phyloP scores from a whole-genome alignment of 2,329 filamentous ascomycete genomes.

The Sarocladium brachiariae region DNA sequence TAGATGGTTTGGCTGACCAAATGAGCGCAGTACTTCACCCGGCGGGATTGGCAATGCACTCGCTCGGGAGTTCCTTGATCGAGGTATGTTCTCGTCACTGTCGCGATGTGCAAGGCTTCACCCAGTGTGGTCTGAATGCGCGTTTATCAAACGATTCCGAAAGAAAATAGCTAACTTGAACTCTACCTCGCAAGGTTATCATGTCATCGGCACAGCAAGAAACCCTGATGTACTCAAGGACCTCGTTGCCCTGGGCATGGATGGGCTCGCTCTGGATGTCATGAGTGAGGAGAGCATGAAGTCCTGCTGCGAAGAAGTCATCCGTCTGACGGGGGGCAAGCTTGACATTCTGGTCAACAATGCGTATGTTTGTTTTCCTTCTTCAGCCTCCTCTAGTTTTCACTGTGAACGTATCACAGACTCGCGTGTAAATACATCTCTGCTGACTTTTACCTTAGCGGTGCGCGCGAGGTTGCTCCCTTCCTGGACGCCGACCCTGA shows the following conservation, averaged over 20 bases:
- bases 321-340: slow-evolving; percentile 26
- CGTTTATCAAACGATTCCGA: neutral
- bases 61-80: slow-evolving; percentile 44
- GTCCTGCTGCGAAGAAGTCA: slow-evolving; percentile 23
- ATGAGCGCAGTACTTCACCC: slow-evolving; percentile 43
- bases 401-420: too few relatives aligned
- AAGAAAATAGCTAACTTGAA: neutral
- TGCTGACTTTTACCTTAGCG: slow-evolving; percentile 25
- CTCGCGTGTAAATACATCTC: neutral
- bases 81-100: slow-evolving; percentile 29
- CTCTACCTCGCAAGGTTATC: slow-evolving; percentile 18
- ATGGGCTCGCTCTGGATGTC: slow-evolving; percentile 32
- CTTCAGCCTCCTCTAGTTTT: too few relatives aligned
- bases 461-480: slow-evolving; percentile 43
- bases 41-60: slow-evolving; percentile 52
- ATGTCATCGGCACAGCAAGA: slow-evolving; percentile 14
- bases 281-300: slow-evolving; percentile 26
- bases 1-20: slow-evolving; percentile 5
- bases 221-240: slow-evolving; percentile 13
- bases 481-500: slow-evolving; percentile 45
- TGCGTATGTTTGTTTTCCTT: too few relatives aligned
- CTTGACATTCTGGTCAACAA: slow-evolving; percentile 40
- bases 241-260: slow-evolving; percentile 13
- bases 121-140: neutral
- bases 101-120: neutral